A percentile compares a stretch with the other conserved stretches of the same genome.
These are phyloP conservation scores for Euphorbia tirucalli DNA, from an alignment of 345 rosid genomes.

Conservation along the genomic window DNA sequence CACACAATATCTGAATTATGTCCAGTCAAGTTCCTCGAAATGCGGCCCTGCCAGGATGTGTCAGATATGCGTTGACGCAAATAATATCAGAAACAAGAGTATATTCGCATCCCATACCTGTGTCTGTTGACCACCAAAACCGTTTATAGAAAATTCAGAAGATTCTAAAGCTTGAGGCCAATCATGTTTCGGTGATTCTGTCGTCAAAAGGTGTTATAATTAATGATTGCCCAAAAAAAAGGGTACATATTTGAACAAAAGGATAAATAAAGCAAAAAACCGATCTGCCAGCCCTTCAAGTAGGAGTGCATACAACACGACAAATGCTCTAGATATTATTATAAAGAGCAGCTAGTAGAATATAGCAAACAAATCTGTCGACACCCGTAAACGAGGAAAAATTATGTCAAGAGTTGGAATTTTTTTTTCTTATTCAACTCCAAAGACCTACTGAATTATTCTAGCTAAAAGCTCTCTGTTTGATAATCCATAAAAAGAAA, in stretches of 20 bases:
- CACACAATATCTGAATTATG: conserved; percentile 72
- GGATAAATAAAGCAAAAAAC: not conserved
- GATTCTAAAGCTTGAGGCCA: conserved; percentile 43
- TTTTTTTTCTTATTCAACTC: not conserved
- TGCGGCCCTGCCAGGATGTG: conserved; percentile 44
- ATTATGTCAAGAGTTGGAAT: not conserved
- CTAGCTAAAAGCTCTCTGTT: not conserved
- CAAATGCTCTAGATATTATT: not conserved
- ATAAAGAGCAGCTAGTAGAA: not conserved
- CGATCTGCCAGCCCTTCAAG: not conserved
- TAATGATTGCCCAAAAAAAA: not conserved
- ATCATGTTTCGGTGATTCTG: conserved; percentile 62
- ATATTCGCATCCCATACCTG: conserved; percentile 44
- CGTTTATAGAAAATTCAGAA: conserved; percentile 42
- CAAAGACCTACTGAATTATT: not conserved
- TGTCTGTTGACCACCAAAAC: conserved; percentile 37
- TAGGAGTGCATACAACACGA: not conserved
- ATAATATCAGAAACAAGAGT: conserved; percentile 11
- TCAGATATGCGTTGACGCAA: conserved; percentile 17
- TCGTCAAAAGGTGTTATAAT: conserved; percentile 10
- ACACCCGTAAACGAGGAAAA: no score
- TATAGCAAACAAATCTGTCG: not conserved
- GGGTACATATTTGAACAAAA: not conserved
- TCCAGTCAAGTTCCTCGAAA: conserved; percentile 47
- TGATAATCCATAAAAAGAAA: no score